Evolutionary conservation across 2,329 filamentous ascomycete species (phyloP).

Genomic region (Trichoderma citrinoviride): DNA sequence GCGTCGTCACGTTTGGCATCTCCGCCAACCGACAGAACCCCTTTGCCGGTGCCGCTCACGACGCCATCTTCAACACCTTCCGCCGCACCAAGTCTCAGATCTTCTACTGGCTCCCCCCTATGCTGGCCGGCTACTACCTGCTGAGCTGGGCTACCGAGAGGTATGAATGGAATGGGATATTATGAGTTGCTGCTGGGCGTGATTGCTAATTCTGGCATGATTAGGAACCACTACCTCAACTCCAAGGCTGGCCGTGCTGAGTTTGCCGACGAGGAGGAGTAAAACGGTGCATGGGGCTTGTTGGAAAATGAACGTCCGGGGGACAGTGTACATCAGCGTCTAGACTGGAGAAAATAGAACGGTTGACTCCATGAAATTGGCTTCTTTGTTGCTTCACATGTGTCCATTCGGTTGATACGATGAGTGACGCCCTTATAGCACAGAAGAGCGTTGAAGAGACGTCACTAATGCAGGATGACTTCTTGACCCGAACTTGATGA

Average conservation of each 20-base stretch:
- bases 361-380: conserved; percentile 25
- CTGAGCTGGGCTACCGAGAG: conserved; percentile 91
- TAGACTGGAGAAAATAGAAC: conserved; percentile 39
- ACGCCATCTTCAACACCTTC: conserved; percentile 93
- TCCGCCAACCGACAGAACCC: conserved; percentile 87
- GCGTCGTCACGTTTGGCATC: conserved; percentile 69
- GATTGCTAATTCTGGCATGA: background rate
- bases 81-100: conserved; percentile 82
- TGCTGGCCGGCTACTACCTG: conserved; percentile 73
- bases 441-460: no score
- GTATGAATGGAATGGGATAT: conserved; percentile 52
- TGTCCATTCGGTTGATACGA: no score
- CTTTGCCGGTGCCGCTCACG: conserved; percentile 72
- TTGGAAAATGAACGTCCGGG: conserved; percentile 34
- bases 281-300: conserved; percentile 31
- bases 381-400: no score
- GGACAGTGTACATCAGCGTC: conserved; percentile 44
- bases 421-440: no score
- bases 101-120: conserved; percentile 80
- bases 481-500: no score
- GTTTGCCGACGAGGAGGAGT: conserved; percentile 47
- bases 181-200: background rate
- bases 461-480: no score
- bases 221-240: conserved; percentile 77
- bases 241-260: conserved; percentile 69